Conservation (phyloP, 2,329 filamentous ascomycete species). For the Diaporthe batatas region DNA sequence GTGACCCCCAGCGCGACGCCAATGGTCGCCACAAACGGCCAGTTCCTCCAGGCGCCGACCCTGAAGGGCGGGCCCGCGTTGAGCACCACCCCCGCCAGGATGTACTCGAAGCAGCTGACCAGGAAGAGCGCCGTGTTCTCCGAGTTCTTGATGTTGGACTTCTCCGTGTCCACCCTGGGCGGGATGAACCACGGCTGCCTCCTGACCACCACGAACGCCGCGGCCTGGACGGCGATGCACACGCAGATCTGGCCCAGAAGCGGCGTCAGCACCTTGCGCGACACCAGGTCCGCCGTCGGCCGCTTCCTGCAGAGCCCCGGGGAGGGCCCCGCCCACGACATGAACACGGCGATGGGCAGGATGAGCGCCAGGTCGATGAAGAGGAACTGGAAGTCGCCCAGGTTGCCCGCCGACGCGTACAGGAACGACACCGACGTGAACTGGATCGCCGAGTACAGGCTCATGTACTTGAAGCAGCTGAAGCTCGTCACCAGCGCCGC, state of each 20-base stretch:
- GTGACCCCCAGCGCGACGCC: constrained; percentile 75
- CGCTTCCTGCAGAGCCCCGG: constrained; percentile 83
- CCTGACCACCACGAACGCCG: constrained; percentile 81
- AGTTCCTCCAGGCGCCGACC: constrained; percentile 82
- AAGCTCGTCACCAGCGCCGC: constrained; percentile 98
- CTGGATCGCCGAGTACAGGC: constrained; percentile 98
- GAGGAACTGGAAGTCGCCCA: constrained; percentile 98
- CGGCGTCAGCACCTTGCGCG: constrained; percentile 90
- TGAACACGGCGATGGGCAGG: constrained; percentile 96
- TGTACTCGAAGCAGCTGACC: constrained; percentile 94
- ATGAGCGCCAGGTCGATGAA: constrained; percentile 96
- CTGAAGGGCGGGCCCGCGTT: constrained; percentile 94
- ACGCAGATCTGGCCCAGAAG: constrained; percentile 90
- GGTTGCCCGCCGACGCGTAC: constrained; percentile 91
- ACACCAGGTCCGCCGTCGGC: constrained; percentile 92
- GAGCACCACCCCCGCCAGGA: constrained; percentile 87
- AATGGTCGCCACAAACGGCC: constrained; percentile 87
- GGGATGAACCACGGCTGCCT: constrained; percentile 89
- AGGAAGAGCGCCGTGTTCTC: constrained; percentile 94
- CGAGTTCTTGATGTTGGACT: constrained; percentile 90
- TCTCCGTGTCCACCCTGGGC: constrained; percentile 80
- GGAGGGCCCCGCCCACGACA: constrained; percentile 95
- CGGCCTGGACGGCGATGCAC: constrained; percentile 81
- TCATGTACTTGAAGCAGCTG: constrained; percentile 99
- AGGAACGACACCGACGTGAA: constrained; percentile 98